These are phyloP conservation scores for Themeda triandra DNA, from an alignment of 176 grass and related monocot species.

Conservation along the genomic window DNA sequence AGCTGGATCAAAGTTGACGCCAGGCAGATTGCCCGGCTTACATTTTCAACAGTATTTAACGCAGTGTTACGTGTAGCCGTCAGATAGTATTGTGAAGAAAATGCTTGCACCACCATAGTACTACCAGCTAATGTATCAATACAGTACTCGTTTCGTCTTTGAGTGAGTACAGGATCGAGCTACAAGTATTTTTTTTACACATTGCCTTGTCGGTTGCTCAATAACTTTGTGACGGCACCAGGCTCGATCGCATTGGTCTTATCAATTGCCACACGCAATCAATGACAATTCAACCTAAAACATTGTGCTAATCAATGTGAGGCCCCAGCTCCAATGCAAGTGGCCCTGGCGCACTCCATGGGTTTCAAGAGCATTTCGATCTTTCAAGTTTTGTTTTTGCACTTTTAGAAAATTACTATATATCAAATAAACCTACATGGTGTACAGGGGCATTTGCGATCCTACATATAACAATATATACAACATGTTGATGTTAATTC, in stretches of 20 bases:
- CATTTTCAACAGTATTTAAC: background rate
- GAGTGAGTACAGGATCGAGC: background rate
- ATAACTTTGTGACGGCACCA: background rate
- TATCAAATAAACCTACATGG: no score
- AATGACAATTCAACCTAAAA: background rate
- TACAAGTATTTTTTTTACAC: background rate
- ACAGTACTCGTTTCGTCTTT: no score
- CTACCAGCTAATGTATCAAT: no score
- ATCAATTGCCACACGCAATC: background rate
- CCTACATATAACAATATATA: no score
- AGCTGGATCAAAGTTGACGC: background rate
- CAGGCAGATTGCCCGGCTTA: background rate
- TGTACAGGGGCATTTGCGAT: no score
- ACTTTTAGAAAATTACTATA: no score
- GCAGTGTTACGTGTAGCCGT: background rate
- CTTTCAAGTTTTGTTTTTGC: background rate
- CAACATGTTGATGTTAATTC: no score
- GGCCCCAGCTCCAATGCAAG: background rate
- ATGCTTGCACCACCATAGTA: background rate
- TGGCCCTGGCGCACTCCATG: background rate
- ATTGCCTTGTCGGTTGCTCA: background rate
- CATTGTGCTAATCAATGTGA: background rate
- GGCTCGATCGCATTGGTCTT: background rate
- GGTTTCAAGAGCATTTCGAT: background rate
- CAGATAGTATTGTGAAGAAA: background rate